These are phyloP conservation scores for Drechmeria coniospora DNA, from an alignment of 2,329 filamentous ascomycete genomes.

Conservation along the genomic window DNA sequence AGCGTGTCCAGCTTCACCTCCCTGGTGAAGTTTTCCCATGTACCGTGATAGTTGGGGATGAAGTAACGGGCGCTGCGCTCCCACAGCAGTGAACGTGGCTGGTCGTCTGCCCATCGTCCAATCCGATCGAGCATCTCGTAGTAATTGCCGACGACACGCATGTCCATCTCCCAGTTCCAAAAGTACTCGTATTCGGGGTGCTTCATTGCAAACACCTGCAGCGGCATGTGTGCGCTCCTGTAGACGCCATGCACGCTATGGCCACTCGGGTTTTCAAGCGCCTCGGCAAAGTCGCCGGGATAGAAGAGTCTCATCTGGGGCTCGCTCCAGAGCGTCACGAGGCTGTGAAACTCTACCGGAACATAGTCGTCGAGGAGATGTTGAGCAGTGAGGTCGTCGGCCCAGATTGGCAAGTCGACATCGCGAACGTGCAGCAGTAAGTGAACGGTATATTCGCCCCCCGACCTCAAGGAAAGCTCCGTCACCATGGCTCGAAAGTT, in stretches of 20 bases:
- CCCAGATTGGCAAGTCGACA: slow-evolving; percentile 64
- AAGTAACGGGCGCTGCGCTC: slow-evolving; percentile 66
- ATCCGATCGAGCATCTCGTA: slow-evolving; percentile 61
- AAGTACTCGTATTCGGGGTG: slow-evolving; percentile 51
- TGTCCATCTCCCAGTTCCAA: slow-evolving; percentile 60
- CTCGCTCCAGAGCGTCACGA: slow-evolving; percentile 76
- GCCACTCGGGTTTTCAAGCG: slow-evolving; percentile 42
- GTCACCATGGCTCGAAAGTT: slow-evolving; percentile 71
- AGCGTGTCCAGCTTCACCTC: slow-evolving; percentile 48
- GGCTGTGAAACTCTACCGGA: slow-evolving; percentile 60
- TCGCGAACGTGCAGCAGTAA: slow-evolving; percentile 79
- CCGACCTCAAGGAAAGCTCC: slow-evolving; percentile 62
- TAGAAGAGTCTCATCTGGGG: slow-evolving; percentile 72
- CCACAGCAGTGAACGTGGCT: slow-evolving; percentile 61
- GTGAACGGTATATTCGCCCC: slow-evolving; percentile 69
- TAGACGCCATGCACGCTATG: slow-evolving; percentile 54
- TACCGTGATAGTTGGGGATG: slow-evolving; percentile 52
- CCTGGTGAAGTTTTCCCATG: slow-evolving; percentile 55
- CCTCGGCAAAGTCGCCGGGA: slow-evolving; percentile 51
- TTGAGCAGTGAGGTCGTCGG: slow-evolving; percentile 59
- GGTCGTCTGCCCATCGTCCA: slow-evolving; percentile 47
- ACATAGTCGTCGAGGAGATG: slow-evolving; percentile 51
- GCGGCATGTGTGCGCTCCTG: slow-evolving; percentile 45
- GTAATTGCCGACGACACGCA: slow-evolving; percentile 48
- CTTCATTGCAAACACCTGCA: slow-evolving; percentile 47